phyloP scores from a whole-genome alignment of 176 grass and related monocot species.

The Guadua angustifolia region DNA sequence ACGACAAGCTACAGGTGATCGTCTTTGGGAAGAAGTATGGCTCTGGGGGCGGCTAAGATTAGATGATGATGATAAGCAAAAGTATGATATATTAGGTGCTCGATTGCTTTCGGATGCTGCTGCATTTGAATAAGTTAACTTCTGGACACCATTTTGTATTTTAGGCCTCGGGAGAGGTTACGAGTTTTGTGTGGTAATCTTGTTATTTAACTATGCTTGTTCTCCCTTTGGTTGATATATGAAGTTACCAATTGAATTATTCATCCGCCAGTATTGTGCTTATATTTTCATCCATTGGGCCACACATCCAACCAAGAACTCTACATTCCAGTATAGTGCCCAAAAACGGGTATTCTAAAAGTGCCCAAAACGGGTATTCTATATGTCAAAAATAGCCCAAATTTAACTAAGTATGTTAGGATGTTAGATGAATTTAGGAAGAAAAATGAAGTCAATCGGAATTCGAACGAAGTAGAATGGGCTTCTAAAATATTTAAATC shows the following conservation, averaged over 20 bases:
- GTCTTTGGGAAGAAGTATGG: slow-evolving; percentile 71
- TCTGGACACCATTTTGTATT: slow-evolving; percentile 11
- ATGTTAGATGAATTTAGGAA: too few relatives aligned
- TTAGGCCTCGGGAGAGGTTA: slow-evolving; percentile 17
- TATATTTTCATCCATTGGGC: not conserved
- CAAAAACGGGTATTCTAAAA: not conserved
- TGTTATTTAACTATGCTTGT: not conserved
- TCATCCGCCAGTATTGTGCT: not conserved
- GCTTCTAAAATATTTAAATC: too few relatives aligned
- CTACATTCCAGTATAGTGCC: not conserved
- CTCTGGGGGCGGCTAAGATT: slow-evolving; percentile 54
- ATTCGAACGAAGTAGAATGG: too few relatives aligned
- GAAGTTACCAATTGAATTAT: not conserved
- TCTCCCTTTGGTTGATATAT: not conserved
- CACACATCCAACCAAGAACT: not conserved
- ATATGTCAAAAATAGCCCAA: too few relatives aligned
- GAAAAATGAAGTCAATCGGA: too few relatives aligned
- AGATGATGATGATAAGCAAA: slow-evolving; percentile 31
- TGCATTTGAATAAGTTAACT: slow-evolving; percentile 35
- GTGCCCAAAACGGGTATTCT: too few relatives aligned
- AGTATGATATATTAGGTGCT: slow-evolving; percentile 32
- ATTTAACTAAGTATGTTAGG: too few relatives aligned
- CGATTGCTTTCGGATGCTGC: not conserved
- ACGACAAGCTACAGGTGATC: slow-evolving; percentile 64
- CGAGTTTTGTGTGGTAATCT: not conserved